These are phyloP conservation scores for Claviceps lovelessii DNA, from an alignment of 2,329 filamentous ascomycete genomes.

Conservation along the genomic window DNA sequence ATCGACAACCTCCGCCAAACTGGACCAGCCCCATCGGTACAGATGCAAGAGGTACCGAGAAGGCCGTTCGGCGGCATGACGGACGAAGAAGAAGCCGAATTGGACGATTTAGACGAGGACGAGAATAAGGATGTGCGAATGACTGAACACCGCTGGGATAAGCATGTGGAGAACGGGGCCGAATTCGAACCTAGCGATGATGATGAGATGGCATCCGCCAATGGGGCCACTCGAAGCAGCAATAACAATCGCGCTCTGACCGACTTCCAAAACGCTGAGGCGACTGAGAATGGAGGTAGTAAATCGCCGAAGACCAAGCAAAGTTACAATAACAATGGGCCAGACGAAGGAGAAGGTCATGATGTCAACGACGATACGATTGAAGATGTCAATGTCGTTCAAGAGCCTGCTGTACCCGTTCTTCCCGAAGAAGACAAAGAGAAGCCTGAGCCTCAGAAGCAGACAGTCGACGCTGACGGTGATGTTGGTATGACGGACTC, in stretches of 20 bases:
- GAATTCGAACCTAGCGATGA: conserved; percentile 84
- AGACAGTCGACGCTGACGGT: conserved; percentile 31
- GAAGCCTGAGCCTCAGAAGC: conserved; percentile 11
- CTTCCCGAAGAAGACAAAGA: conserved; percentile 7
- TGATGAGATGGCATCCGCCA: conserved; percentile 60
- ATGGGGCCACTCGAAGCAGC: conserved; percentile 49
- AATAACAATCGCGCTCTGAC: conserved; percentile 36
- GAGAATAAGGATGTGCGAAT: conserved; percentile 71
- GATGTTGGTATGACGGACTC: conserved; percentile 37
- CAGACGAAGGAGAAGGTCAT: conserved; percentile 17
- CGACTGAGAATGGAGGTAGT: conserved; percentile 23
- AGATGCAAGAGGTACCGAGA: conserved; percentile 66
- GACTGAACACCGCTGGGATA: conserved; percentile 72
- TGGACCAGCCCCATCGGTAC: conserved; percentile 73
- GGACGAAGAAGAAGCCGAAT: conserved; percentile 51
- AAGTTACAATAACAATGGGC: conserved; percentile 16
- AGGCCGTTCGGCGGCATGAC: conserved; percentile 47
- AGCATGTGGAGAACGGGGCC: conserved; percentile 58
- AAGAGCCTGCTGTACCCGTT: conserved; percentile 15
- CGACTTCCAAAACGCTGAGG: conserved; percentile 33
- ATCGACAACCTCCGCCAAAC: conserved; percentile 80
- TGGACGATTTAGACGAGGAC: conserved; percentile 65
- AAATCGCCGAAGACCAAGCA: conserved; percentile 22
- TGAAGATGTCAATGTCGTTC: conserved; percentile 25
- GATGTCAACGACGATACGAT: conserved; percentile 28